Base-by-base conservation (phyloP, 2,329 filamentous ascomycete species). In the Aschersonia sp. region DNA sequence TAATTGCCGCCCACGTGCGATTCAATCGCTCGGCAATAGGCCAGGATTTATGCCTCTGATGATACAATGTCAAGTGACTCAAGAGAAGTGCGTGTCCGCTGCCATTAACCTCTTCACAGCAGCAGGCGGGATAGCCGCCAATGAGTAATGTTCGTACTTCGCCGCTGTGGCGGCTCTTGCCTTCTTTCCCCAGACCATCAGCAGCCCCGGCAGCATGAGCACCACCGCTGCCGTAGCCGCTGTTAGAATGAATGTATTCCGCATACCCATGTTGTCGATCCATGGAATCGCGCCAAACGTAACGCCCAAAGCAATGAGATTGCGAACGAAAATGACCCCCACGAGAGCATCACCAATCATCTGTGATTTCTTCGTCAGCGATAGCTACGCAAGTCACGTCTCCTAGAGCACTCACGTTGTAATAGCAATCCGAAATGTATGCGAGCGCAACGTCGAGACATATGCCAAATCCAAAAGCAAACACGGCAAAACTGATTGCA, bases 391-490 rank as follows among this genome's bases (percentile, higher is more conserved):
- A 22, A 22, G 22, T 22, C 7, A 42, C 22, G 5, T 10, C 4
- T 10, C 9, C 8, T 39, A 9, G 8, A 32, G 30, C 39, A 52
- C 51, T 48, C 53, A 66, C 64, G 47, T 64, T 61, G 44, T 56
- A 54, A 41, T 67, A 67, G 12, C 59, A 58, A 39, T 66, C 63
- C 45, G 62, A 63, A 1, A 61, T 52, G 29, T 64, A 54, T 0
- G 62, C 60, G n/a, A 66, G 52, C 6, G 56, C 54, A 9, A 60
- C 58, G 30, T 66, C 60, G 41, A 59, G 56, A 29, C 61, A 61
- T 35, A 60, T 56, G 4, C 63, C 62, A 0, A 68, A 53, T 0
- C 63, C 64, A 41, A 65, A 66, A 0, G 59, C 62, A 32, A 66
- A 67, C 0, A 66, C 44, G 1, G 56, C 62, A 4, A 59, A 62